Evolutionary conservation across 306 rosid genomes (phyloP).

Genomic region (Malus sylvestris): DNA sequence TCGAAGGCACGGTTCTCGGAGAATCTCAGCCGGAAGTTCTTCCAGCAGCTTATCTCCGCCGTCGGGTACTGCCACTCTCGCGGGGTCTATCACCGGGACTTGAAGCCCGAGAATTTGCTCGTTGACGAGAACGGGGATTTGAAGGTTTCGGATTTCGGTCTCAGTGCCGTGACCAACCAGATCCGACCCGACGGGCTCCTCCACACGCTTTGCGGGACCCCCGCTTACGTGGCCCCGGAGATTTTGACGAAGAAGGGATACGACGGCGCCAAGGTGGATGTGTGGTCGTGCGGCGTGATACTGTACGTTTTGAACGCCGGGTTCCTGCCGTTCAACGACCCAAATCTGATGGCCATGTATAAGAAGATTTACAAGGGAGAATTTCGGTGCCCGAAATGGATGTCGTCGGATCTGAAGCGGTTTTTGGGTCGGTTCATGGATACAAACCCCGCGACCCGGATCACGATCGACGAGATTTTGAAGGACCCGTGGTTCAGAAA

Average conservation of each 20-base stretch:
- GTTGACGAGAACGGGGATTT: slow-evolving; percentile 45
- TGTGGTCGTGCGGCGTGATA: slow-evolving; percentile 66
- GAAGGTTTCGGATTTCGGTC: slow-evolving; percentile 68
- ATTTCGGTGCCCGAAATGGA: slow-evolving; percentile 61
- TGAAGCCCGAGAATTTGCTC: slow-evolving; percentile 63
- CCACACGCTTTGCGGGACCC: slow-evolving; percentile 77
- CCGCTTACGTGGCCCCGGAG: slow-evolving; percentile 88
- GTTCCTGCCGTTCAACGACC: slow-evolving; percentile 66
- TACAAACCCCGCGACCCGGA: slow-evolving; percentile 49
- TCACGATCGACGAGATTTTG: slow-evolving; percentile 48
- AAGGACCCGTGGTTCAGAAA: slow-evolving; percentile 57
- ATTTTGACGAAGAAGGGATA: slow-evolving; percentile 60
- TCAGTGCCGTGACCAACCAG: slow-evolving; percentile 55
- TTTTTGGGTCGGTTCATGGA: slow-evolving; percentile 48
- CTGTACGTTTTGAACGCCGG: slow-evolving; percentile 61
- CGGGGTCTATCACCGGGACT: slow-evolving; percentile 65
- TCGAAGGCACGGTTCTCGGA: slow-evolving; percentile 46
- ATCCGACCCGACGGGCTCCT: slow-evolving; percentile 49
- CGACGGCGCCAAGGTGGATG: slow-evolving; percentile 65
- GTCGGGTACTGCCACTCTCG: slow-evolving; percentile 64
- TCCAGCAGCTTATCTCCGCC: slow-evolving; percentile 65
- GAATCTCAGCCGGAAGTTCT: slow-evolving; percentile 36
- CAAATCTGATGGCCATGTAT: slow-evolving; percentile 64
- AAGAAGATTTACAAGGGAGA: slow-evolving; percentile 65
- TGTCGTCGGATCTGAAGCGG: slow-evolving; percentile 45